Evolutionary conservation across 2,329 filamentous ascomycete genomes (phyloP).

Genomic region (Trichoderma oligosporum): DNA sequence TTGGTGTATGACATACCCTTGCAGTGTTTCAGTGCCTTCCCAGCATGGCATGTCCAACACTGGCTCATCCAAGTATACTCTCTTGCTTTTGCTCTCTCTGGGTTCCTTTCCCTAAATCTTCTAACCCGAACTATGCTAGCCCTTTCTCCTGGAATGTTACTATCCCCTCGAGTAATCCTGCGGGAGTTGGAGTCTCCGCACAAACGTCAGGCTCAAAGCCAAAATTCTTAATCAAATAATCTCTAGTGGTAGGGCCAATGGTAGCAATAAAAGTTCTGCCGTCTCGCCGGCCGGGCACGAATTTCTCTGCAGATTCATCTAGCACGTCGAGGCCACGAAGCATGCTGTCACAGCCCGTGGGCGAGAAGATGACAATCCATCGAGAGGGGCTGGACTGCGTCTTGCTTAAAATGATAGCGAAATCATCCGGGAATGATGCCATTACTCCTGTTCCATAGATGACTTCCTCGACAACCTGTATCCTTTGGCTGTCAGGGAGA

Average conservation of each 20-base stretch:
- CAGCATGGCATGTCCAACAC: neutral
- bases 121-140: neutral
- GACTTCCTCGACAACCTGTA: slow-evolving; percentile 71
- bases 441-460: slow-evolving; percentile 86
- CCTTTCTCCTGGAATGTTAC: slow-evolving; percentile 27
- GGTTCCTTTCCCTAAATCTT: slow-evolving; percentile 9
- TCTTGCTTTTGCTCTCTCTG: neutral
- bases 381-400: slow-evolving; percentile 42
- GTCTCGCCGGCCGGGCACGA: slow-evolving; percentile 28
- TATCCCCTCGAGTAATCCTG: slow-evolving; percentile 72
- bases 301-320: slow-evolving; percentile 44
- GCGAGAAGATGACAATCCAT: slow-evolving; percentile 75
- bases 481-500: slow-evolving; percentile 48
- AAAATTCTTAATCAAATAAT: slow-evolving; percentile 64
- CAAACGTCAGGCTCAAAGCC: slow-evolving; percentile 72
- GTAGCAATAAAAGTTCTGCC: slow-evolving; percentile 67
- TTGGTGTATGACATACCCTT: neutral
- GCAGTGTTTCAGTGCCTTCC: neutral
- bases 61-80: neutral
- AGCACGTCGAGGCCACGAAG: slow-evolving; percentile 51
- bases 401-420: slow-evolving; percentile 48
- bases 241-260: slow-evolving; percentile 88
- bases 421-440: slow-evolving; percentile 69
- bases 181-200: slow-evolving; percentile 74
- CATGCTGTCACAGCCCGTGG: slow-evolving; percentile 61